Percentiles rank a stretch among this genome's conserved stretches.
Evolutionary conservation across 140 eudicot species (phyloP).

Genomic region (Flaveria floridana): DNA sequence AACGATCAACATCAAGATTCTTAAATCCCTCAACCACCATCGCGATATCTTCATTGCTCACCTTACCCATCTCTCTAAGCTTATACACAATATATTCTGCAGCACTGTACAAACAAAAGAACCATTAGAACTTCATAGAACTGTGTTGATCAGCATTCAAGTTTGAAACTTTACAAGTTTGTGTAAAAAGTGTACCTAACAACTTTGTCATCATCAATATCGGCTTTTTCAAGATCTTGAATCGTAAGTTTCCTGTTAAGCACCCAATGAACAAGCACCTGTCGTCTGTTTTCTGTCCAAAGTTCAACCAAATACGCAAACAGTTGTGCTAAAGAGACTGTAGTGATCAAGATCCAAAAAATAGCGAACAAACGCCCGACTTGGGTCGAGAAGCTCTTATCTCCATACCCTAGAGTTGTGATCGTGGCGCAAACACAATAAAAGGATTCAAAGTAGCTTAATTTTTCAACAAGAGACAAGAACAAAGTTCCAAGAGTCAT

Average conservation of each 20-base stretch:
- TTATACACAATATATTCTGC: slow-evolving; percentile 73
- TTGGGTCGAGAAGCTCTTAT: slow-evolving; percentile 65
- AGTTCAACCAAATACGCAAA: slow-evolving; percentile 61
- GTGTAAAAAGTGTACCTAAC: slow-evolving; percentile 48
- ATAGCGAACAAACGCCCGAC: slow-evolving; percentile 75
- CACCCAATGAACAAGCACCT: slow-evolving; percentile 53
- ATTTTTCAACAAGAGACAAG: slow-evolving; percentile 46
- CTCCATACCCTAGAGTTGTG: slow-evolving; percentile 85
- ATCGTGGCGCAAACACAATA: slow-evolving; percentile 84
- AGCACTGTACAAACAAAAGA: slow-evolving; percentile 37
- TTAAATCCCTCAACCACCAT: slow-evolving; percentile 53
- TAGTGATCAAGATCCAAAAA: slow-evolving; percentile 73
- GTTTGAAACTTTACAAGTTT: background rate
- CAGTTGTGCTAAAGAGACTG: slow-evolving; percentile 65
- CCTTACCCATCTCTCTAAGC: slow-evolving; percentile 87
- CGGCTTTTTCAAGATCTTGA: slow-evolving; percentile 82
- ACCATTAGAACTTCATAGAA: background rate
- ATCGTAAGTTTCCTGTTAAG: slow-evolving; percentile 54
- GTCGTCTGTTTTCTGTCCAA: slow-evolving; percentile 54
- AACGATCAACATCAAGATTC: slow-evolving; percentile 66
- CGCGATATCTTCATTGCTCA: slow-evolving; percentile 55
- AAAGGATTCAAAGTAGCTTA: slow-evolving; percentile 67
- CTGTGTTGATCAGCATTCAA: background rate
- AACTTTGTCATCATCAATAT: slow-evolving; percentile 65
- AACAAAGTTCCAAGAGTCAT: slow-evolving; percentile 48